Evolutionary conservation across 768 basidiomycete genomes (phyloP), one percentile per base, ranked within the genome.

Genomic region (Postia placenta): DNA sequence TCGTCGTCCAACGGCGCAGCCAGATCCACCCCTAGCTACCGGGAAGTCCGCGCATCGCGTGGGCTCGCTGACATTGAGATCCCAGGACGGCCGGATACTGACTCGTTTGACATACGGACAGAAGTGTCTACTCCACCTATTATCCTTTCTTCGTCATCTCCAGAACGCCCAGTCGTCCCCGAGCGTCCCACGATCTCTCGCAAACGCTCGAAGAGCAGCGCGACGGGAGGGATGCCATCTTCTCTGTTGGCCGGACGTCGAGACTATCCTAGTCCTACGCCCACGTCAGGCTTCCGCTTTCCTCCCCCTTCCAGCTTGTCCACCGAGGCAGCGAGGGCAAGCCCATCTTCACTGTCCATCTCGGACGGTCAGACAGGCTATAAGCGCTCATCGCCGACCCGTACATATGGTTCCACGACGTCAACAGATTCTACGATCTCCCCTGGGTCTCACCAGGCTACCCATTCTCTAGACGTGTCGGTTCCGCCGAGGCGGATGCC

Each of bases 381-480:
- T 47, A 53, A 52, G 17, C 56, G 60, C 40, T 52, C 58, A 15
- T 69, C 70, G 4, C 68, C 68, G 2, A 69, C 66, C 2, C 64
- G 65, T 54, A 61, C 55, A 23, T 60, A 59, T 24, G 53, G 64
- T 15, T 64, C 66, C 7, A 64, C 60, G 11, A 54, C 62, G 11
- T 56, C 59, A 6, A 64, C 59, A 9, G 52, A 60, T 15, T 59
- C 60, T 3, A 59, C 51, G 19, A 41, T 54, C 1, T 67, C 68
- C 4, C 64, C 68, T 17, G 65, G 56, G 47, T 56, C 68, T n/a
- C 81, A 80, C 60, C 81, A 76, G 52, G 72, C 79, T 30, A 78
- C 80, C 12, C 72, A 71, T 55, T 83, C 81, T 0, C 63, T 83
- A 19, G 81, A 83, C 58, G 70, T 67, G 0, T 62, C 72, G 47